Conservation (phyloP, 805 yeast genomes). For the Cyberlindnera euphorbiiphila region DNA sequence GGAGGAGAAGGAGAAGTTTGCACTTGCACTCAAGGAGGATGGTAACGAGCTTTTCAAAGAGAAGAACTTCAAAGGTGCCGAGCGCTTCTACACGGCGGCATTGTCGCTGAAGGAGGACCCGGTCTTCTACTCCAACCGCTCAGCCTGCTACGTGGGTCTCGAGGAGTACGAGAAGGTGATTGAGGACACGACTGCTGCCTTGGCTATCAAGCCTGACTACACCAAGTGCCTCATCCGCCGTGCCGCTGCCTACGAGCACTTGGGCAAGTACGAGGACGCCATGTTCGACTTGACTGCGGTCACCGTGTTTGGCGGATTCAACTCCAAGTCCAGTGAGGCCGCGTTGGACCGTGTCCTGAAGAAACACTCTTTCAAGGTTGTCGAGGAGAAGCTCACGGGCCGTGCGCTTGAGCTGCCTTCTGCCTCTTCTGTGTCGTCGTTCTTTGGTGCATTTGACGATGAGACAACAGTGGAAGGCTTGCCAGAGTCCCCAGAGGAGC, state of each 20-base stretch:
- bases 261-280: conserved; percentile 77
- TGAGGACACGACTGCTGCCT: conserved; percentile 82
- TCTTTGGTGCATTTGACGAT: conserved; percentile 78
- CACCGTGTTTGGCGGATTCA: conserved; percentile 79
- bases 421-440: conserved; percentile 77
- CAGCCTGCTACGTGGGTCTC: conserved; percentile 89
- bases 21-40: conserved; percentile 77
- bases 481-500: conserved; percentile 20
- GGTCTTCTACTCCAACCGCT: conserved; percentile 88
- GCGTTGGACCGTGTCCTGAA: conserved; percentile 84
- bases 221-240: conserved; percentile 90
- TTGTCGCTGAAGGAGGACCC: conserved; percentile 75
- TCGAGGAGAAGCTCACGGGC: conserved; percentile 51
- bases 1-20: conserved; percentile 57
- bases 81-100: conserved; percentile 76
- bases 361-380: conserved; percentile 70
- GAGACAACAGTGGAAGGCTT: conserved; percentile 47
- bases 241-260: conserved; percentile 84
- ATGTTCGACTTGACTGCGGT: conserved; percentile 89
- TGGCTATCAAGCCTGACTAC: conserved; percentile 83
- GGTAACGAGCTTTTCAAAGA: conserved; percentile 79
- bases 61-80: conserved; percentile 71
- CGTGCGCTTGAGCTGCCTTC: conserved; percentile 57
- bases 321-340: conserved; percentile 70
- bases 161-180: conserved; percentile 79